Conservation (phyloP, 1,139 yeast species). For the Yamadazyma conglobata region DNA sequence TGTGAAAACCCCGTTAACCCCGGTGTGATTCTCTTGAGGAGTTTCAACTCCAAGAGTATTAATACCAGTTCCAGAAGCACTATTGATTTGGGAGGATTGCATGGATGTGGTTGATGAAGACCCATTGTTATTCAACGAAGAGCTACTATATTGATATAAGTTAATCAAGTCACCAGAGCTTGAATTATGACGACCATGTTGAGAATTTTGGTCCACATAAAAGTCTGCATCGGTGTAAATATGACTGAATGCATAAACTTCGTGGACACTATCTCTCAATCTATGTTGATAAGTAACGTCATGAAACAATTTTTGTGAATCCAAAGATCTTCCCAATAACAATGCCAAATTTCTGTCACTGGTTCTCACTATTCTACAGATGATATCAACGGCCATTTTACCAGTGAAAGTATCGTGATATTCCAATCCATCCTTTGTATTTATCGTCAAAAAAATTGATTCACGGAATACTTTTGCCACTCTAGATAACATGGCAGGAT, state of each 20-base stretch:
- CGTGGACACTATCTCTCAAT: constrained; percentile 80
- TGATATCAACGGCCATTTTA: constrained; percentile 85
- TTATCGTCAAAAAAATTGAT: constrained; percentile 66
- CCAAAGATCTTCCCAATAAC: constrained; percentile 84
- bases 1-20: constrained; percentile 90
- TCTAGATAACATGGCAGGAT: constrained; percentile 83
- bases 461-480: constrained; percentile 82
- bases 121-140: constrained; percentile 3
- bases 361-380: constrained; percentile 80
- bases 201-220: constrained; percentile 19
- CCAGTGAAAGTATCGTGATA: constrained; percentile 96
- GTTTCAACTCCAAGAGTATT: no score
- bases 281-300: constrained; percentile 96
- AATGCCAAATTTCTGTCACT: constrained; percentile 89
- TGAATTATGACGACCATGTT: constrained; percentile 1
- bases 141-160: constrained; percentile 8
- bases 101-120: constrained; percentile 15
- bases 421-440: constrained; percentile 89
- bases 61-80: neutral
- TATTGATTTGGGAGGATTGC: constrained; percentile 3
- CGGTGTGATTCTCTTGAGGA: constrained; percentile 16
- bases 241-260: constrained; percentile 84
- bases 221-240: constrained; percentile 41
- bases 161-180: constrained; percentile 12
- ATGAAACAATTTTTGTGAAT: constrained; percentile 91